Evolutionary conservation across 805 yeast genomes (phyloP), one percentile per base, ranked within the genome.

Genomic region (Nakazawaea wyomingensis): DNA sequence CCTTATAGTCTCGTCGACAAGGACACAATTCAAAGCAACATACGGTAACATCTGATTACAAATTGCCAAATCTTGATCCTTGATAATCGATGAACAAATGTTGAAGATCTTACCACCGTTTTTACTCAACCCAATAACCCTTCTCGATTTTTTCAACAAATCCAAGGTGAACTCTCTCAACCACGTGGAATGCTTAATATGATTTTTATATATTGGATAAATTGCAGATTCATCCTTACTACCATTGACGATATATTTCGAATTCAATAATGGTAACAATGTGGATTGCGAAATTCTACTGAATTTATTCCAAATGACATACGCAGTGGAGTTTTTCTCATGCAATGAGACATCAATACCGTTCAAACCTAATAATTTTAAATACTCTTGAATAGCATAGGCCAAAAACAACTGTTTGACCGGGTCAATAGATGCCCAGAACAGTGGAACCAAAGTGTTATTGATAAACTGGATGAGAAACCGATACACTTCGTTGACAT

Each of bases 341-440:
- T 52, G 33, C 22, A 20, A 11, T 20, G 21, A 28, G 14, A 37
- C 32, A 30, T 46, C 47, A 3, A 37, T 18, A 10, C 54, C 50
- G 34, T 62, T 65, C 18, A 80, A 60, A 2, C 75, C 80, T 55
- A 88, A 70, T 13, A 78, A 72, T 49, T 79, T 79, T 40, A 93
- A 62, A 38, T 82, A 80, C 49, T 88, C 93, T 58, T 93, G 99
- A 76, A 93, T 86, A 0, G 91, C 84, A 59, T 77, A 84, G 0
- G 96, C 96, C 28, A 89, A 71, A 55, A 83, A 85, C 45, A 85
- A 69, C 59, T 93, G 99, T 38, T 79, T 77, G 18, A 78, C 75
- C 0, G 98, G 96, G 55, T 89, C 89, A 27, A 83, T 85, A 1
- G 96, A 83, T 0, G 96, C 89, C 79, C 95, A 82, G 60, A 89